Evolutionary conservation across 2,329 filamentous ascomycete genomes (phyloP).

Genomic region (Metarhizium album): DNA sequence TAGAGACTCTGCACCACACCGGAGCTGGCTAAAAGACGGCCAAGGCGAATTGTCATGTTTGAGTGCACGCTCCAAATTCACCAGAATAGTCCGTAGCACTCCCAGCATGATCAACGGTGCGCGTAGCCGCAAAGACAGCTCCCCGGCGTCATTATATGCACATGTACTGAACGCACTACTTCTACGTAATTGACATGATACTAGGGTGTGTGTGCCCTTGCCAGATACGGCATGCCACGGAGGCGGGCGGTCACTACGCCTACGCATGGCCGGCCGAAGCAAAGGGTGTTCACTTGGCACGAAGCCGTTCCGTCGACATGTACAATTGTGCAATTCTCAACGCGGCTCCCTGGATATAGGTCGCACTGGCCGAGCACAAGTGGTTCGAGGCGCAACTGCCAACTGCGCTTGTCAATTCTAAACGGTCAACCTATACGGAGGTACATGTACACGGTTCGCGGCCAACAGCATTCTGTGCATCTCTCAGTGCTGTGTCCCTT

Average conservation of each 20-base stretch:
- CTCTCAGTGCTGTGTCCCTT: conserved; percentile 15
- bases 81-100: too few relatives aligned
- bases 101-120: too few relatives aligned
- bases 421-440: not conserved
- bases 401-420: not conserved
- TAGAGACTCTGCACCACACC: not conserved
- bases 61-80: not conserved
- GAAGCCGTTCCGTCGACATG: not conserved
- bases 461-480: conserved; percentile 16
- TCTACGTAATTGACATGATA: too few relatives aligned
- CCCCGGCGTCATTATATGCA: too few relatives aligned
- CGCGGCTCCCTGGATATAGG: not conserved
- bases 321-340: not conserved
- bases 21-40: not conserved
- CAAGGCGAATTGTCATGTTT: not conserved
- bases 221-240: too few relatives aligned
- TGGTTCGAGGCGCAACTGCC: not conserved
- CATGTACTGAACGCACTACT: too few relatives aligned
- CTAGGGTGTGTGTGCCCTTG: too few relatives aligned
- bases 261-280: not conserved
- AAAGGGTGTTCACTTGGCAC: not conserved
- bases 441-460: conserved; percentile 24
- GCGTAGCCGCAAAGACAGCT: too few relatives aligned
- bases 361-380: not conserved
- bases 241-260: too few relatives aligned